Conservation (phyloP, 495 filamentous ascomycete genomes). For the Chaetomium cochliodes region DNA sequence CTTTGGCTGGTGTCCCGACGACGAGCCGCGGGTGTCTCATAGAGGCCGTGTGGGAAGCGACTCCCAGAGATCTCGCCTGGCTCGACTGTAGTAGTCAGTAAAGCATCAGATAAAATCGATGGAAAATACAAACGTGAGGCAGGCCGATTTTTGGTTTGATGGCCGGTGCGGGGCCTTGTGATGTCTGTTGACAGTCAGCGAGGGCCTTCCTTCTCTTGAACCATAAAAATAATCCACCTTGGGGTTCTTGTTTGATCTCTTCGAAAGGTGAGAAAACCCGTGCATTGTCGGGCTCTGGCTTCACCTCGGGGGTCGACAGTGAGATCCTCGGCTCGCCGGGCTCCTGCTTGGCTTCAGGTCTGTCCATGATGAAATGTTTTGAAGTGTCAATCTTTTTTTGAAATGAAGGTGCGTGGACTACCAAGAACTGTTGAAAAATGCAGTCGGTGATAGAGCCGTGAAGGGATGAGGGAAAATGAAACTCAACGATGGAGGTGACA, state of each 20-base stretch:
- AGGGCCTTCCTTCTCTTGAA: background rate
- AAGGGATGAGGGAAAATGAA: too few relatives aligned
- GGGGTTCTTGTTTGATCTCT: background rate
- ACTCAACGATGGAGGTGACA: too few relatives aligned
- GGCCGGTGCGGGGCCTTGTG: background rate
- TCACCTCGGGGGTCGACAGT: background rate
- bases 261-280: background rate
- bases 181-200: background rate
- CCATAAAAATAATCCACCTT: background rate
- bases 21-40: background rate
- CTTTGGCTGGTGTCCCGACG: background rate
- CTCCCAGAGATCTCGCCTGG: background rate
- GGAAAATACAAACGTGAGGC: background rate
- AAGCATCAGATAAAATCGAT: background rate
- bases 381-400: background rate
- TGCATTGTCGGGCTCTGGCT: background rate
- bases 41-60: conserved; percentile 2
- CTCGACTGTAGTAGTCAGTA: background rate
- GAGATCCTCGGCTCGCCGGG: background rate
- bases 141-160: background rate
- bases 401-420: too few relatives aligned
- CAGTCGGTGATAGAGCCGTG: too few relatives aligned
- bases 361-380: background rate
- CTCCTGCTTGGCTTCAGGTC: background rate
- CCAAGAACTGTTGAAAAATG: too few relatives aligned